Base-by-base conservation (phyloP, 2,329 filamentous ascomycete genomes). In the Fusarium ramigenum region DNA sequence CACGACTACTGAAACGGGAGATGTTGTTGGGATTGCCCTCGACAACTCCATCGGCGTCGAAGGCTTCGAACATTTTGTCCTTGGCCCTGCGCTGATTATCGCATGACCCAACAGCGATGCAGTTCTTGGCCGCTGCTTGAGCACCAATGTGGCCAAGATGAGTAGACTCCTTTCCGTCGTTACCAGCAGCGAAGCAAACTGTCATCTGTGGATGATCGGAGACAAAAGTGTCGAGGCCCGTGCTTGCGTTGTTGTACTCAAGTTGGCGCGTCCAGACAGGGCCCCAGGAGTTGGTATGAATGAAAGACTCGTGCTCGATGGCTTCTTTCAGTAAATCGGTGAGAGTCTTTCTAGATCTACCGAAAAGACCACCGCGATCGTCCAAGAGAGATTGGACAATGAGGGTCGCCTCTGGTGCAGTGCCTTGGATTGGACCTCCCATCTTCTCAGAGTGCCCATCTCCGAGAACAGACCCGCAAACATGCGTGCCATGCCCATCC, bases 221-320 rank as follows among this genome's bases (percentile, higher is more conserved):
- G 2, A 54, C 36, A 0, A 49, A 49, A 9, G 5, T 21, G 10
- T 59, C 43, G 1, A 49, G 23, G 12, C 28, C 39, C 7, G 0
- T 0, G 10, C 42, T 36, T 0, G 30, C 43, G 6, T 12, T 23
- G 10, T 36, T 50, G 2, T 59, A 59, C 0, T 0, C 1, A 8
- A 28, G 12, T 14, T 59, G 43, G 5, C 25, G 25, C 2, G 2
- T 42, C 52, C 23, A 59, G 1, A 9, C 1, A 0, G 30, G 43
- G 1, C 56, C 56, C 43, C 43, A 59, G 0, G 56, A 59, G 18
- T 59, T 50, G 19, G 23, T 59, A 10, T 59, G 43, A 1, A 59
- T 54, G 36, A 54, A 54, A 8, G 19, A 23, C 36, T 54, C 2
- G 23, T 54, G 7, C 14, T 54, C 25, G 3, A 42, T 0, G 0